Evolutionary conservation across 2,329 filamentous ascomycete species (phyloP).

Genomic region (Thielaviopsis ethacetica): DNA sequence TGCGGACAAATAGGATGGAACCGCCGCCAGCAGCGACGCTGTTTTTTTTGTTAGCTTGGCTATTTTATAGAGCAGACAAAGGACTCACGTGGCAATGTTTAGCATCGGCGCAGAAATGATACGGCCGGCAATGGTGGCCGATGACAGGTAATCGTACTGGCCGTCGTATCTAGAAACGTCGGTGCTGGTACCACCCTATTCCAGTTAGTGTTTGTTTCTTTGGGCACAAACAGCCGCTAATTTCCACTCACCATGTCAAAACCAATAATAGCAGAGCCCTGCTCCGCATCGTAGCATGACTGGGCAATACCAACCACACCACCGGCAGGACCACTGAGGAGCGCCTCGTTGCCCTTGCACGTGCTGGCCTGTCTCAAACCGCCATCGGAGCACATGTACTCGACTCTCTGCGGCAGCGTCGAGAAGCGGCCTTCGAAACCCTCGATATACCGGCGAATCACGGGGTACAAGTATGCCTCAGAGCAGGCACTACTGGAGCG

Average conservation of each 20-base stretch:
- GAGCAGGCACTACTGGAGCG: slow-evolving; percentile 26
- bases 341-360: slow-evolving; percentile 53
- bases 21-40: slow-evolving; percentile 40
- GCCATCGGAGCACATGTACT: slow-evolving; percentile 54
- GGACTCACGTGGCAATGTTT: slow-evolving; percentile 31
- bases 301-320: slow-evolving; percentile 62
- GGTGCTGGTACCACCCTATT: slow-evolving; percentile 48
- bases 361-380: slow-evolving; percentile 37
- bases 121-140: slow-evolving; percentile 53
- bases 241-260: slow-evolving; percentile 51
- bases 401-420: slow-evolving; percentile 33
- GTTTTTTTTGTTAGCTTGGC: slow-evolving; percentile 29
- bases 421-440: slow-evolving; percentile 22
- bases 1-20: slow-evolving; percentile 45
- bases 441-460: slow-evolving; percentile 24
- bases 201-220: slow-evolving; percentile 21
- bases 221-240: not conserved
- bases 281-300: slow-evolving; percentile 53
- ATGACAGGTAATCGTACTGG: slow-evolving; percentile 55
- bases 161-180: slow-evolving; percentile 56
- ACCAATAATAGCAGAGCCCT: slow-evolving; percentile 54
- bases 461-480: slow-evolving; percentile 27
- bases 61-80: slow-evolving; percentile 1
- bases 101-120: slow-evolving; percentile 57
- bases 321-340: slow-evolving; percentile 60